Conservation (phyloP, 495 filamentous ascomycete genomes). For the Podospora pseudopauciseta region DNA sequence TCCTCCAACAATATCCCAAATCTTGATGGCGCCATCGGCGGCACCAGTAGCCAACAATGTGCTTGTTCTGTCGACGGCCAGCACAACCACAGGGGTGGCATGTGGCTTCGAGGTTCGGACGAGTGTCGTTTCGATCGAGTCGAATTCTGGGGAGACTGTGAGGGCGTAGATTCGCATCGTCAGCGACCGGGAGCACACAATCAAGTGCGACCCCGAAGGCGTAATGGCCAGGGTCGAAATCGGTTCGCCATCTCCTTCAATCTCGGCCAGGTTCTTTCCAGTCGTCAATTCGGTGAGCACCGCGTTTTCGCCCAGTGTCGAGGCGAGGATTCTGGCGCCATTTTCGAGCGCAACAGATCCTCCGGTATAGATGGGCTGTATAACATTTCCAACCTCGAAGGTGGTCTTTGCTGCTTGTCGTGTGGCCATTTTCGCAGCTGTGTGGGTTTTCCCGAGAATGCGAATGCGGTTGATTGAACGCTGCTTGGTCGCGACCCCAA, state of each 20-base stretch:
- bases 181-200: slow-evolving; percentile 87
- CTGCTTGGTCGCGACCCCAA: slow-evolving; percentile 7
- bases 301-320: slow-evolving; percentile 83
- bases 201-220: slow-evolving; percentile 78
- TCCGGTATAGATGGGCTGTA: slow-evolving; percentile 92
- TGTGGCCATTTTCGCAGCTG: slow-evolving; percentile 43
- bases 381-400: slow-evolving; percentile 73
- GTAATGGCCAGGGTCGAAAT: slow-evolving; percentile 88
- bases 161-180: slow-evolving; percentile 90
- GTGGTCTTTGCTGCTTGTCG: slow-evolving; percentile 65
- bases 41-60: slow-evolving; percentile 88
- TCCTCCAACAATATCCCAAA: slow-evolving; percentile 92
- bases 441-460: slow-evolving; percentile 1
- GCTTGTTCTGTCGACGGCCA: slow-evolving; percentile 77
- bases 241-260: slow-evolving; percentile 93
- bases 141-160: slow-evolving; percentile 50
- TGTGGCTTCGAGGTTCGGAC: slow-evolving; percentile 86
- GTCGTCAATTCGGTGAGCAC: slow-evolving; percentile 80
- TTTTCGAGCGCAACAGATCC: slow-evolving; percentile 80
- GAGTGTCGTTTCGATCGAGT: slow-evolving; percentile 60
- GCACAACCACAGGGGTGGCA: slow-evolving; percentile 77
- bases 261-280: slow-evolving; percentile 73
- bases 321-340: slow-evolving; percentile 77
- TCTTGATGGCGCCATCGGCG: slow-evolving; percentile 88
- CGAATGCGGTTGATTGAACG: slow-evolving; percentile 7